Base-by-base conservation (phyloP, 495 filamentous ascomycete species). In the Hyaloscypha bicolor region DNA sequence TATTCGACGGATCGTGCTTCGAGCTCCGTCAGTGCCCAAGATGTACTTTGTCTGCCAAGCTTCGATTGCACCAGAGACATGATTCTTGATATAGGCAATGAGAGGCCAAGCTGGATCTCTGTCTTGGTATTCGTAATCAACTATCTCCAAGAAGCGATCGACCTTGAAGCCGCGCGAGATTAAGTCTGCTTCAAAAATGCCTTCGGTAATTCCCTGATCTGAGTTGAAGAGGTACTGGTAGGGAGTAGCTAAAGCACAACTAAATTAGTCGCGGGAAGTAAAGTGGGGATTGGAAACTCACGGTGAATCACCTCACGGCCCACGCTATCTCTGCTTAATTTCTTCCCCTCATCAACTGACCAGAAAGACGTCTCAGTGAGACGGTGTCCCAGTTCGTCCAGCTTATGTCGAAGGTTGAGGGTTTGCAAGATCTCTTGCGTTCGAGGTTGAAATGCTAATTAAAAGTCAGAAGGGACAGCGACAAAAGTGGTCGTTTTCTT, bases 401-500 rank as follows among this genome's bases (percentile, higher is more conserved):
- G 19, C 45, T 69, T 57, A 1, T 65, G 33, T 19, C 51, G 25
- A 37, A 67, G 51, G 29, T 59, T 65, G 19, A 71, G 66, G 39
- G 75, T 77, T 62, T 80, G 79, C 30, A 71, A 52, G 55, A 71
- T 58, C 60, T 71, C 69, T 31, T 64, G 66, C 19, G 69, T 71
- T 30, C 66, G 66, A 29, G 69, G 69, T 52, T 71, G 69, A 37
- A 71, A 35, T 16, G 30, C 30, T 59, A 19, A 33, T 33, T 59
- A 33, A 33, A 59, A 14, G 56, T 59, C 56, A 59, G 56, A 59
- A 37, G 56, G 56, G 35, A 29, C 22, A 35, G 21, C 1, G 56
- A 59, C 56, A 59, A 59, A 59, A 35, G 56, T 59, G 22, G 8
- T 59, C 35, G 30, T 59, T 59, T 32, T 59, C 56, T 33, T 59